phyloP scores from a whole-genome alignment of 1,284 basidiomycete genomes.

The Pseudozyma pruni region DNA sequence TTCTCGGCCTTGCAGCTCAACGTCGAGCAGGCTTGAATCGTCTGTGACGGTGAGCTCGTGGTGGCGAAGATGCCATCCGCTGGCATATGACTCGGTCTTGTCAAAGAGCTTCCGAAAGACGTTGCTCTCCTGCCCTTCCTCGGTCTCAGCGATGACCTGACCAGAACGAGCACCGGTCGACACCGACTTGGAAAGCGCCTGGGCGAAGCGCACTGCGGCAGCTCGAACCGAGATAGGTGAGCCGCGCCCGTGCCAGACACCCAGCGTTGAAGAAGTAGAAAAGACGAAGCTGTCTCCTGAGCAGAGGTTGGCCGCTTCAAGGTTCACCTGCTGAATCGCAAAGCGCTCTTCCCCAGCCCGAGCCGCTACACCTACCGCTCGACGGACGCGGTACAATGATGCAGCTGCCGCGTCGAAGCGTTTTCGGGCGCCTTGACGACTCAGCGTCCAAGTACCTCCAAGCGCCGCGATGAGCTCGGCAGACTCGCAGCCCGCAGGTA shows the following conservation, averaged over 20 bases:
- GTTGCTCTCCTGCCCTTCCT: conserved; percentile 59
- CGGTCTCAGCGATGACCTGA: conserved; percentile 39
- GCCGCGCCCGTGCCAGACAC: conserved; percentile 62
- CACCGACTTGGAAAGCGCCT: conserved; percentile 34
- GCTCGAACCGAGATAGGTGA: conserved; percentile 36
- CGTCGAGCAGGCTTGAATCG: conserved; percentile 20
- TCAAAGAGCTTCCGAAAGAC: conserved; percentile 56
- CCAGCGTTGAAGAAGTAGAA: conserved; percentile 37
- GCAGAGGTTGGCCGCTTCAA: conserved; percentile 53
- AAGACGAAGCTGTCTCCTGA: conserved; percentile 55
- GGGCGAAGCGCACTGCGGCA: conserved; percentile 48
- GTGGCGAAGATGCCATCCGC: conserved; percentile 44
- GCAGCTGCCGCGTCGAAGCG: conserved; percentile 46
- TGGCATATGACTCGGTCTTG: conserved; percentile 42
- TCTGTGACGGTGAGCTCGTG: conserved; percentile 11
- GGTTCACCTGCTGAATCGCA: conserved; percentile 57
- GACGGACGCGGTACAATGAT: conserved; percentile 49
- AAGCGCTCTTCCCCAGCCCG: conserved; percentile 17
- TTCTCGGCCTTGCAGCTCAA: conserved; percentile 27
- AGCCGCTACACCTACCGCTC: conserved; percentile 11
- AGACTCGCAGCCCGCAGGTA: conserved; percentile 49
- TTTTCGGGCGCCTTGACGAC: conserved; percentile 45
- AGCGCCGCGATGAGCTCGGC: conserved; percentile 39
- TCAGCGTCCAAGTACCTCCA: conserved; percentile 32
- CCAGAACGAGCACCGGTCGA: conserved; percentile 17